A percentile compares a stretch with the other conserved stretches of the same genome.
Conservation (phyloP, 176 grass and related monocot species). For the Oryza glumipatula region DNA sequence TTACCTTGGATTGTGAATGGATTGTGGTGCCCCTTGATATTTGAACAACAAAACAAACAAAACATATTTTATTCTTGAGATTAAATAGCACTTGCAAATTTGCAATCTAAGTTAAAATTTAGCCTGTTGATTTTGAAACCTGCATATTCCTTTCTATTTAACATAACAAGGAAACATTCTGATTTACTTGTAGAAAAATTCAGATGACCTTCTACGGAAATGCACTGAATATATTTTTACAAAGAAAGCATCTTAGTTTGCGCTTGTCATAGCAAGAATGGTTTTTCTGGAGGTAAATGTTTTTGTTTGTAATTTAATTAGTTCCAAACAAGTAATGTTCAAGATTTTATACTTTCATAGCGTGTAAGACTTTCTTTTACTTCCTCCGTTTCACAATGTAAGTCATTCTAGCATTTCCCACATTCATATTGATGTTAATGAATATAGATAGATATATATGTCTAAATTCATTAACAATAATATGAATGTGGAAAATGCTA, state of each 20-base stretch:
- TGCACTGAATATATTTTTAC: neutral
- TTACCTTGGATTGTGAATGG: neutral
- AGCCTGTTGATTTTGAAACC: neutral
- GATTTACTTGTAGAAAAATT: neutral
- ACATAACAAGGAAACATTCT: neutral
- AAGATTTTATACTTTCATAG: constrained; percentile 1
- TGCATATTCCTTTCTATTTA: neutral
- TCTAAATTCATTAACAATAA: no score
- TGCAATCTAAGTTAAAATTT: neutral
- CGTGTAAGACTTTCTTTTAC: neutral
- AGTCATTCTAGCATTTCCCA: no score
- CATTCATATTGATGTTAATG: no score
- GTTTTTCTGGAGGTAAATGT: neutral
- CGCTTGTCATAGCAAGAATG: constrained; percentile 15
- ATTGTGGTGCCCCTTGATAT: neutral
- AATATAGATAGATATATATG: no score
- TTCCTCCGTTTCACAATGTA: no score
- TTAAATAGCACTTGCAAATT: neutral
- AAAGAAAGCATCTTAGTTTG: neutral
- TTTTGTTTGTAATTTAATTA: constrained; percentile 24
- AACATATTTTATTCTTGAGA: neutral
- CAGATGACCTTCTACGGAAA: neutral
- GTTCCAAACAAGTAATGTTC: constrained; percentile 1
- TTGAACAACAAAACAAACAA: neutral
- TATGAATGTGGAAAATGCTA: no score